A percentile compares a stretch with the other conserved stretches of the same genome.
Evolutionary conservation across 1,139 yeast genomes (phyloP).

Genomic region (Saccharomyces uvarum): DNA sequence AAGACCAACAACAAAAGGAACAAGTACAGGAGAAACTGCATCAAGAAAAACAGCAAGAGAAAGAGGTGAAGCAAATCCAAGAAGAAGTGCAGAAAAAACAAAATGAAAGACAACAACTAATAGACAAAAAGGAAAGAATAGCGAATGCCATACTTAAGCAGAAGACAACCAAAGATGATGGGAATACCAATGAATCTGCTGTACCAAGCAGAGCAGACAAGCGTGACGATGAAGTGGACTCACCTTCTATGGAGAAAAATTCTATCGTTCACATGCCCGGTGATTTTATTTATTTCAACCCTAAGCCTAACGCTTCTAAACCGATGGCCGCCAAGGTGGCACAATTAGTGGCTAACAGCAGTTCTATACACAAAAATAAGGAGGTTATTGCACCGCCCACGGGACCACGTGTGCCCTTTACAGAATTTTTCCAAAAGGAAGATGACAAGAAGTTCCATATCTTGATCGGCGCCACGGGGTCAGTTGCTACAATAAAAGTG

Average conservation of each 20-base stretch:
- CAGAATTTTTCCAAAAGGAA: constrained; percentile 58
- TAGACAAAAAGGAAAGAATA: neutral
- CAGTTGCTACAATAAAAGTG: constrained; percentile 91
- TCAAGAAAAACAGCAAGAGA: constrained; percentile 12
- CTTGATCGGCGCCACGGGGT: constrained; percentile 86
- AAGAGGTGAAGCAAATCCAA: constrained; percentile 3
- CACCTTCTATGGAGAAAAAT: constrained; percentile 22
- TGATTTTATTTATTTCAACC: constrained; percentile 27
- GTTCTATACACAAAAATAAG: constrained; percentile 11
- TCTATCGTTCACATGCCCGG: constrained; percentile 33
- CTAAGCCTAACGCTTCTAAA: constrained; percentile 5
- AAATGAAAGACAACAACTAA: constrained; percentile 1
- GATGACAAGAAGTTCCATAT: constrained; percentile 82
- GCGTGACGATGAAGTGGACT: constrained; percentile 7
- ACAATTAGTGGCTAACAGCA: neutral
- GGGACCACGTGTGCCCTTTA: constrained; percentile 69
- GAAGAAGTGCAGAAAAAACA: neutral
- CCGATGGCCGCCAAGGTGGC: neutral
- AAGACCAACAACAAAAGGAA: constrained; percentile 2
- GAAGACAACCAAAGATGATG: neutral
- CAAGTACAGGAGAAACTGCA: constrained; percentile 14
- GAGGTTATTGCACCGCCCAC: constrained; percentile 44
- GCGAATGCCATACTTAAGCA: neutral
- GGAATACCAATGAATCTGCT: neutral
- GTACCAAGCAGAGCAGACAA: constrained; percentile 2